Evolutionary conservation across 2,329 filamentous ascomycete genomes (phyloP).

Genomic region (Claviceps citrina): DNA sequence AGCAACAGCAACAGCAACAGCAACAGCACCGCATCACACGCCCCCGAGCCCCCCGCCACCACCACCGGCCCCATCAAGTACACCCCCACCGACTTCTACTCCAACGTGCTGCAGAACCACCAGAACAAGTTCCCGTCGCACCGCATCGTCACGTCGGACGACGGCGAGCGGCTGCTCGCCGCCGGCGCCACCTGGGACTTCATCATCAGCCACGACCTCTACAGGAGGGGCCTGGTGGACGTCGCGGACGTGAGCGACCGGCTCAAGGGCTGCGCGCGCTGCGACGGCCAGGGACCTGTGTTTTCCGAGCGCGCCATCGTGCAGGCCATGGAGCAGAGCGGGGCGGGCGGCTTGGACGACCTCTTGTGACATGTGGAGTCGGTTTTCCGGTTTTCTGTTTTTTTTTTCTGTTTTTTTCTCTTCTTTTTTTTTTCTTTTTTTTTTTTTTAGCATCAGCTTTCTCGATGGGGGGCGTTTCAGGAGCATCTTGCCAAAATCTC

Average conservation of each 20-base stretch:
- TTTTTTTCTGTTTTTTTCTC: too few relatives aligned
- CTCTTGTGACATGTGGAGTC: conserved; percentile 26
- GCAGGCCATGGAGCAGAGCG: conserved; percentile 62
- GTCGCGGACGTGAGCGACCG: conserved; percentile 66
- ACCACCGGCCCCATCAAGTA: conserved; percentile 57
- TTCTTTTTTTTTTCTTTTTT: neutral
- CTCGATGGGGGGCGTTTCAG: too few relatives aligned
- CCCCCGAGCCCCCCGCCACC: conserved; percentile 29
- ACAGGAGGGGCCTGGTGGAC: conserved; percentile 63
- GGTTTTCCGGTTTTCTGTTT: too few relatives aligned
- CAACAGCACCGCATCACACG: conserved; percentile 22
- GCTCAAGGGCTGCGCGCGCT: conserved; percentile 59
- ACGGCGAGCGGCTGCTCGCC: conserved; percentile 54
- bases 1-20: conserved; percentile 19
- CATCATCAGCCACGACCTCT: conserved; percentile 67
- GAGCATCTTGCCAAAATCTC: too few relatives aligned
- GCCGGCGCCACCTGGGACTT: conserved; percentile 78
- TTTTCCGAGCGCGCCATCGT: conserved; percentile 65
- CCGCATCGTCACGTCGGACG: conserved; percentile 49
- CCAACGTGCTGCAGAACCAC: conserved; percentile 45
- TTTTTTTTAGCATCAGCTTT: neutral
- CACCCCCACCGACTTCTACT: conserved; percentile 57
- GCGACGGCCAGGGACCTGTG: conserved; percentile 76
- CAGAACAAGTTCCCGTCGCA: conserved; percentile 49
- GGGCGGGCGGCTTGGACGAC: conserved; percentile 63